Base-by-base conservation (phyloP, 2,329 filamentous ascomycete genomes). In the Aspergillus chevalieri region DNA sequence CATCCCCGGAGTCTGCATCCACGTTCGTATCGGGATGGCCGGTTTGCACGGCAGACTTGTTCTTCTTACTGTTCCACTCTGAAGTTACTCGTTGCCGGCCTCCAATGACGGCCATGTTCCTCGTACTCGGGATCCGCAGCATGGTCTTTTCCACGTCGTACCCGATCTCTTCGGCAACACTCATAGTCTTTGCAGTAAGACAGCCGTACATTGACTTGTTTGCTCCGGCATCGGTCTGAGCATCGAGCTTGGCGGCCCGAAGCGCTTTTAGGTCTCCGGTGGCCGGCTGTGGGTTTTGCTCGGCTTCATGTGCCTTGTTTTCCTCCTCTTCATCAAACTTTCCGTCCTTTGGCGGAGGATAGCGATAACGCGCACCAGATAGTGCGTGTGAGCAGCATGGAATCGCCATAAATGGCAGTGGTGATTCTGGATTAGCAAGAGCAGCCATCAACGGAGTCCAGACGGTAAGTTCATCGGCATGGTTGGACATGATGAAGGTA, bases 401-500 rank as follows among this genome's bases (percentile, higher is more conserved):
- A 42, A 98, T 95, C 58, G 88, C 87, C 53, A 98, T 82, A 68
- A 96, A 98, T 0, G 90, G 86, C 9, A 86, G 86, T 2, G 80
- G 72, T 0, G 86, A 90, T 14, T 50, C 48, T 0, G 66, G 67
- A 47, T 56, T 62, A 2, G 72, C 64, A 1, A 89, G 73, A 6
- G 82, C 81, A 1, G 89, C 91, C 38, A 98, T 80, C 15, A 97
- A 79, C 0, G 93, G 93, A 0, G 93, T 97, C 93, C 93, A 98
- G 0, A 89, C 83, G 0, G 93, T 98, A 12, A 98, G 79, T 71
- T 98, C 91, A 65, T 98, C 93, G 9, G 92, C 92, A 67, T 98
- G 93, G 64, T 98, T 98, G 44, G 90, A 95, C 55, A 98, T 86
- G 60, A 98, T 89, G 68, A 98, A 98, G 0, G 89, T 94, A 24